Percentiles rank a stretch among this genome's conserved stretches.
These are phyloP conservation scores for Bertia moriformis DNA, from an alignment of 2,329 filamentous ascomycete genomes.

Conservation along the genomic window DNA sequence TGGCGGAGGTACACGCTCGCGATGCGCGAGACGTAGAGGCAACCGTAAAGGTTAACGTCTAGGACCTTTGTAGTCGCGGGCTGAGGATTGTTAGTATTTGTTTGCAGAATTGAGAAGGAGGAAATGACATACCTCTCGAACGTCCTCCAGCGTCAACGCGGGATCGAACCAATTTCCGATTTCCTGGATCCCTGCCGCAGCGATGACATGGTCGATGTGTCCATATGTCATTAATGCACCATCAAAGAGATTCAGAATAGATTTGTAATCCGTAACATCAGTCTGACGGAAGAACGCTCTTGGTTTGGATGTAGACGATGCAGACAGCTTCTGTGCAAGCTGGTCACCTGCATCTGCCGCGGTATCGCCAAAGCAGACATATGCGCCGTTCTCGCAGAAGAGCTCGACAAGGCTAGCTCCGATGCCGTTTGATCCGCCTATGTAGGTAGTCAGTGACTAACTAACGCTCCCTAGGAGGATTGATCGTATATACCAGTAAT, in stretches of 20 bases:
- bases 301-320: slow-evolving; percentile 7
- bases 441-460: neutral
- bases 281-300: slow-evolving; percentile 18
- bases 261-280: slow-evolving; percentile 24
- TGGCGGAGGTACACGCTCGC: slow-evolving; percentile 28
- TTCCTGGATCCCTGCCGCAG: slow-evolving; percentile 25
- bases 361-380: slow-evolving; percentile 27
- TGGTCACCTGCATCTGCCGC: slow-evolving; percentile 8
- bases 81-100: slow-evolving; percentile 6
- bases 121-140: slow-evolving; percentile 15
- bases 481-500: slow-evolving; percentile 10
- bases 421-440: slow-evolving; percentile 27
- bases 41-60: slow-evolving; percentile 26
- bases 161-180: slow-evolving; percentile 23
- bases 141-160: slow-evolving; percentile 19
- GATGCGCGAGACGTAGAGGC: slow-evolving; percentile 25
- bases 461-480: neutral
- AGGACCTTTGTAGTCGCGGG: slow-evolving; percentile 16
- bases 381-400: slow-evolving; percentile 19
- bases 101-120: neutral
- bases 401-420: slow-evolving; percentile 22
- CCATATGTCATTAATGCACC: slow-evolving; percentile 22
- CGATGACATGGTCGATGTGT: slow-evolving; percentile 27
- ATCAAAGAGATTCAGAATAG: slow-evolving; percentile 24
- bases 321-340: slow-evolving; percentile 1